Percentiles rank a stretch among this genome's conserved stretches.
phyloP scores from a whole-genome alignment of 2,329 filamentous ascomycete species.

The Aspergillus tanneri region DNA sequence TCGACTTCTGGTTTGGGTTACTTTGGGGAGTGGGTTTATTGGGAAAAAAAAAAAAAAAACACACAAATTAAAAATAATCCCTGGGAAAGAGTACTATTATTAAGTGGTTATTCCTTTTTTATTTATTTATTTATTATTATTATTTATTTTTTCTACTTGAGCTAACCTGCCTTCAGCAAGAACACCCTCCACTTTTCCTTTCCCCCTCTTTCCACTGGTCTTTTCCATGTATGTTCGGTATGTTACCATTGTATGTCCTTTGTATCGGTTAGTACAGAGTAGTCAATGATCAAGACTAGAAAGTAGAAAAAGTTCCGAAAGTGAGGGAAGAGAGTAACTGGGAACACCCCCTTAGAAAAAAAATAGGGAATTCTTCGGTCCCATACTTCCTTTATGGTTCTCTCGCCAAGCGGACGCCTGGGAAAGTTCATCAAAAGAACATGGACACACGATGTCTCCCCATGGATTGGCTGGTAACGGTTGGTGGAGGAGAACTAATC shows the following conservation, averaged over 20 bases:
- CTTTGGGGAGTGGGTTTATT: background rate
- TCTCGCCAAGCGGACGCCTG: conserved; percentile 7
- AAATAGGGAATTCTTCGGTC: conserved; percentile 4
- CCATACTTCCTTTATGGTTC: conserved; percentile 3
- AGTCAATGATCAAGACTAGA: no score
- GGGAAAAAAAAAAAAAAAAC: background rate
- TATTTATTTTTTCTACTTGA: conserved; percentile 10
- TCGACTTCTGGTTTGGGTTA: conserved; percentile 13
- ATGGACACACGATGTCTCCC: conserved; percentile 10
- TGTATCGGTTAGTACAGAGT: no score
- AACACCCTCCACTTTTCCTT: conserved; percentile 13
- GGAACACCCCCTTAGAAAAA: background rate
- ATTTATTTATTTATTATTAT: conserved; percentile 4
- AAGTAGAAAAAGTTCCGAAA: no score
- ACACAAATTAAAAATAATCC: background rate
- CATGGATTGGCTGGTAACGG: conserved; percentile 16
- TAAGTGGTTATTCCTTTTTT: background rate
- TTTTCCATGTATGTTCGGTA: conserved; percentile 9
- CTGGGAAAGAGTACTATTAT: background rate
- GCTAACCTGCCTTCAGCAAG: conserved; percentile 17
- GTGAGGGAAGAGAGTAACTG: no score
- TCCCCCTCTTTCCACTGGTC: conserved; percentile 8
- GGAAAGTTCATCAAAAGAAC: conserved; percentile 11
- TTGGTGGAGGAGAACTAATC: conserved; percentile 18
- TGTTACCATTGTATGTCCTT: conserved; percentile 1